Percentiles rank a stretch among this genome's conserved stretches.
phyloP scores from a whole-genome alignment of 2,329 filamentous ascomycete genomes.

The Thielaviopsis punctulata region DNA sequence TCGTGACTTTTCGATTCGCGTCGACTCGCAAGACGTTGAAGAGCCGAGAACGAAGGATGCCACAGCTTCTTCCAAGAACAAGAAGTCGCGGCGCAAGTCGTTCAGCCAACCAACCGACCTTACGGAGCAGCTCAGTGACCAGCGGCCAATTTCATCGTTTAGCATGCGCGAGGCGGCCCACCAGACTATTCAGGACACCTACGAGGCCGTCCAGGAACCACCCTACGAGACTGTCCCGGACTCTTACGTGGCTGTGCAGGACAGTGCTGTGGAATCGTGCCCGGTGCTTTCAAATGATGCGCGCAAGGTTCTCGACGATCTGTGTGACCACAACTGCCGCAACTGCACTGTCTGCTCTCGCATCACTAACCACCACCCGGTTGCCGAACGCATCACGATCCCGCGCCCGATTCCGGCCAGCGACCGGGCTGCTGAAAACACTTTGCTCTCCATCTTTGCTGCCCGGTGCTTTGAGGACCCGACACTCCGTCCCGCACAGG shows the following conservation, averaged over 20 bases:
- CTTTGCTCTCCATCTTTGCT: constrained; percentile 9
- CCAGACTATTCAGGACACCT: constrained; percentile 1
- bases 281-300: constrained; percentile 35
- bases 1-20: constrained; percentile 14
- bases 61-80: background rate
- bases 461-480: constrained; percentile 24
- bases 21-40: constrained; percentile 14
- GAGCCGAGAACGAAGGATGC: constrained; percentile 8
- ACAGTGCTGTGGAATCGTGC: constrained; percentile 17
- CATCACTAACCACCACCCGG: constrained; percentile 29
- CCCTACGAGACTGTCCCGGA: no score
- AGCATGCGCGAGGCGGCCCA: background rate
- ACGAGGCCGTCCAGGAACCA: constrained; percentile 9
- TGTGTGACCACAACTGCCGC: constrained; percentile 36
- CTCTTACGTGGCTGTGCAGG: no score
- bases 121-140: constrained; percentile 14
- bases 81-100: constrained; percentile 8
- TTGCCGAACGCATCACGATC: constrained; percentile 43
- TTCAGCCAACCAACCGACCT: constrained; percentile 8
- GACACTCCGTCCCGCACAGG: constrained; percentile 48
- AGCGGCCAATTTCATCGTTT: background rate
- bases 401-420: constrained; percentile 50
- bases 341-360: constrained; percentile 42
- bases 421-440: constrained; percentile 26
- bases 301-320: constrained; percentile 32